Evolutionary conservation across 179 eudicot species (phyloP), one percentile per base, ranked within the genome.

Genomic region (Pouteria campechiana): DNA sequence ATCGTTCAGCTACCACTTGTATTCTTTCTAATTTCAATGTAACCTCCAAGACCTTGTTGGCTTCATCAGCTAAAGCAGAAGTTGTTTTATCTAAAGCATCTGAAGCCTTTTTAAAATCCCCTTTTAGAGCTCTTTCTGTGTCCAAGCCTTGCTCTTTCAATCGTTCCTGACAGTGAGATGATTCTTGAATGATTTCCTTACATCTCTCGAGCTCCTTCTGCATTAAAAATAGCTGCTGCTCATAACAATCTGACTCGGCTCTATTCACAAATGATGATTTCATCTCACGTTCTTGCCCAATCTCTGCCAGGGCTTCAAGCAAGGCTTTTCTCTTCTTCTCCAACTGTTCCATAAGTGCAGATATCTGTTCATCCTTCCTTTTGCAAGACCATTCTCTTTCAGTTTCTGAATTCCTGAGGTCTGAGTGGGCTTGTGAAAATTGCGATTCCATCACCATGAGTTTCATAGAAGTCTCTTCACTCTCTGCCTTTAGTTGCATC

Each of bases 391-490:
- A 15, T 54, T 62, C 63, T 32, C 46, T 24, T 48, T 54, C 69
- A 41, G 46, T 37, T 58, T 64, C 73, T 41, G 56, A 55, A 47
- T 46, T 42, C 41, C 22, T 41, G 22, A 78, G 38, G 27, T 66
- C 57, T 8, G 61, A 58, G 44, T 49, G 60, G 55, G 68, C 74
- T 47, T 51, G 62, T 25, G 59, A 37, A 47, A 61, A 28, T 43
- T 70, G 79, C n/a, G 78, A 65, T 57, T 48, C 63, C 60, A 73
- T 37, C 33, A 74, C 62, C 50, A 79, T 58, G 28, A 74, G 34
- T 64, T 72, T 69, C 20, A 77, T 24, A 12, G 93, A 73, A 43
- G 70, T 48, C 43, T 88, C 97, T 48, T 77, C 79, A 54, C 78
- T 84, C 61, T 84, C 78, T 65, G 64, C 18, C 70, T 63, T 79